Conservation (phyloP, 83 land plant genomes). For the Picea abies region DNA sequence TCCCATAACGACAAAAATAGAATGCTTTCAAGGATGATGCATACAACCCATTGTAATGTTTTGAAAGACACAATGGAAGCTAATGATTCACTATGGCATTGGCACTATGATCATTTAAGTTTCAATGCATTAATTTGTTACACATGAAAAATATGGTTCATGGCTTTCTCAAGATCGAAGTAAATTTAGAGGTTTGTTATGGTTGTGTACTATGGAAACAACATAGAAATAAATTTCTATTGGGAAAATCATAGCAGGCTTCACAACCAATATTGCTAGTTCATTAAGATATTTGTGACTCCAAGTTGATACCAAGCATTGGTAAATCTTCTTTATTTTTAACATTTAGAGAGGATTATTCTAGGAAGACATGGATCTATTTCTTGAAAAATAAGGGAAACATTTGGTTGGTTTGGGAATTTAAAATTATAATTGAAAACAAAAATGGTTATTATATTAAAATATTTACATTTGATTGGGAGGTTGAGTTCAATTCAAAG, state of each 20-base stretch:
- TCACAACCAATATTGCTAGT: background rate
- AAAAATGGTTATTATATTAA: background rate
- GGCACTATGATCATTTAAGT: background rate
- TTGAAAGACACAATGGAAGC: background rate
- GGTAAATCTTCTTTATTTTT: background rate
- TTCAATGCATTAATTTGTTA: background rate
- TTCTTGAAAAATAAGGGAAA: too few species aligned
- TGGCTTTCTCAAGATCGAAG: background rate
- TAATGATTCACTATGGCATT: background rate
- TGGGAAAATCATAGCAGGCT: background rate
- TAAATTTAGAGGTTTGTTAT: background rate
- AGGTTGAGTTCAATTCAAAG: too few species aligned
- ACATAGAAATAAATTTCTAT: background rate
- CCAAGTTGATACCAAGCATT: background rate
- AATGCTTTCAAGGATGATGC: background rate
- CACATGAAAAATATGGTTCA: background rate
- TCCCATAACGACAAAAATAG: background rate
- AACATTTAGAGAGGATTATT: background rate
- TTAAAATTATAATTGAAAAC: background rate
- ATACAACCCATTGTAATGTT: background rate
- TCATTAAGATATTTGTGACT: background rate
- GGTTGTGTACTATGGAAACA: background rate
- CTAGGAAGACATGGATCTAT: background rate
- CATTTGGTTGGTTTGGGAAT: background rate
- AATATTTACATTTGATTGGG: background rate